Percentiles rank a stretch among this genome's conserved stretches.
These are phyloP conservation scores for Xerocomellus chrysenteron DNA, from an alignment of 768 basidiomycete genomes.

Conservation along the genomic window DNA sequence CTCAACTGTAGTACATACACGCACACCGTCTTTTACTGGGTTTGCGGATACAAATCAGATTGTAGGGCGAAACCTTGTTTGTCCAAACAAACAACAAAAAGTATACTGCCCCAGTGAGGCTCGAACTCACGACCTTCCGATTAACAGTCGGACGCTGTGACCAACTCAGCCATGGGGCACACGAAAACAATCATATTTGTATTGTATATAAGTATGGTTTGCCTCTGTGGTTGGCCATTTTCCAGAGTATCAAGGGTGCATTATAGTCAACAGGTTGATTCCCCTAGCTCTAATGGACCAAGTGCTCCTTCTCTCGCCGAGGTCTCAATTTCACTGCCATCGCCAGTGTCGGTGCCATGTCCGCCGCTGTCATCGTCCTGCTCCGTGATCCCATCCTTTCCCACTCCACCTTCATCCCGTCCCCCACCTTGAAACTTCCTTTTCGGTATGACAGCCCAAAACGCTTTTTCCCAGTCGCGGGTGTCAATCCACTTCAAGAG, in stretches of 20 bases:
- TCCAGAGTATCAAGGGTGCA: not conserved
- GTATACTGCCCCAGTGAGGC: constrained; percentile 47
- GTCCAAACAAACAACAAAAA: constrained; percentile 2
- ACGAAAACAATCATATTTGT: fast-evolving
- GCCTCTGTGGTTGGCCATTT: not conserved
- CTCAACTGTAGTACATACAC: no score
- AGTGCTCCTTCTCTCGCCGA: not conserved
- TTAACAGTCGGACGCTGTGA: constrained; percentile 53
- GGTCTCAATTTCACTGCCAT: not conserved
- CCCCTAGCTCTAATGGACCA: not conserved
- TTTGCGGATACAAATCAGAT: no score
- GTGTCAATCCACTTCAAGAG: constrained; percentile 86
- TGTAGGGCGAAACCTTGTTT: not conserved
- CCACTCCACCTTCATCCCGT: constrained; percentile 16
- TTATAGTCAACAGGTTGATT: no score
- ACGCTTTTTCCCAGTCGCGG: constrained; percentile 80
- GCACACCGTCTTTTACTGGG: no score
- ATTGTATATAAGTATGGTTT: not conserved
- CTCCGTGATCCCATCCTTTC: not conserved
- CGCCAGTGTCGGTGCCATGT: not conserved
- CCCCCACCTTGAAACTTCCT: constrained; percentile 68
- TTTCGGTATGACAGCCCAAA: constrained; percentile 87
- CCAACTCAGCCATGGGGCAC: constrained; percentile 55
- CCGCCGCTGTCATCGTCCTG: not conserved
- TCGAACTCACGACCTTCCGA: constrained; percentile 57